A percentile compares a stretch with the other conserved stretches of the same genome.
phyloP scores from a whole-genome alignment of 2,329 filamentous ascomycete genomes.

The Rosellinia necatrix region DNA sequence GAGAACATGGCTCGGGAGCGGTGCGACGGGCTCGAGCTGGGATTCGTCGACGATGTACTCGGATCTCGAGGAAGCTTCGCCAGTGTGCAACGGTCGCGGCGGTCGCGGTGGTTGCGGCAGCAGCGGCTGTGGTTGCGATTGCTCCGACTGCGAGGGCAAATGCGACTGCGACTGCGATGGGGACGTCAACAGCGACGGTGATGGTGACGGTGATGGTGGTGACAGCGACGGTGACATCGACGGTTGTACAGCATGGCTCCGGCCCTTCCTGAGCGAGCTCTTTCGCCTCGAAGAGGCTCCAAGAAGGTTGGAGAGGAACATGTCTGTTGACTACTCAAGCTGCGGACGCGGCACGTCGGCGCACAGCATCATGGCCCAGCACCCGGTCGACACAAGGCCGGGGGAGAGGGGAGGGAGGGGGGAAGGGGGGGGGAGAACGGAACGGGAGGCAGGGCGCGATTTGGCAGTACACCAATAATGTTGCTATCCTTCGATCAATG shows the following conservation, averaged over 20 bases:
- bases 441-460: too few relatives aligned
- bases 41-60: conserved; percentile 61
- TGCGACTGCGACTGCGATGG: conserved; percentile 15
- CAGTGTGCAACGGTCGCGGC: conserved; percentile 24
- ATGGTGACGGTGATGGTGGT: conserved; percentile 24
- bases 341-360: conserved; percentile 18
- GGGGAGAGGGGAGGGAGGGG: too few relatives aligned
- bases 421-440: too few relatives aligned
- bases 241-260: conserved; percentile 23
- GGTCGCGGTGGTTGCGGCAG: not conserved
- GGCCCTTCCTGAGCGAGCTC: conserved; percentile 24
- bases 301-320: conserved; percentile 37
- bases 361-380: conserved; percentile 32
- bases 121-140: conserved; percentile 27
- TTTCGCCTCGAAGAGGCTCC: conserved; percentile 32
- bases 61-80: conserved; percentile 32
- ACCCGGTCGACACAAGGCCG: too few relatives aligned
- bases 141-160: conserved; percentile 19
- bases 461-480: too few relatives aligned
- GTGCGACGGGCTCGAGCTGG: conserved; percentile 53
- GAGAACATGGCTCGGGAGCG: conserved; percentile 65
- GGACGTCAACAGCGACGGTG: conserved; percentile 20
- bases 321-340: conserved; percentile 27
- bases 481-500: too few relatives aligned
- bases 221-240: conserved; percentile 23